Evolutionary conservation across 257 asterid genomes (phyloP).

Genomic region (Nemophila menziesii): DNA sequence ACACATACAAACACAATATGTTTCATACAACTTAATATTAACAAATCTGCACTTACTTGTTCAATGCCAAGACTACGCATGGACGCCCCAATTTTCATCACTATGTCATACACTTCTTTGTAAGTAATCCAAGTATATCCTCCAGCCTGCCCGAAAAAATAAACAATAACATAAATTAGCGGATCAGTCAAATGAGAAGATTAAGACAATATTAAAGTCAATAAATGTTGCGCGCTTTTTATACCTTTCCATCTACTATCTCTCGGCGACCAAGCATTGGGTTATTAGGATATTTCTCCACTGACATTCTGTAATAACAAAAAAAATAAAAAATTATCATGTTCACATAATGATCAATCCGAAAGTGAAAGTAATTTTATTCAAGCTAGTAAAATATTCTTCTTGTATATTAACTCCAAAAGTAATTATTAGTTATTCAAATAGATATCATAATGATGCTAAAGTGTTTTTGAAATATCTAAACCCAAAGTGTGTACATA

Average conservation of each 20-base stretch:
- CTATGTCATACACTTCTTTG: conserved; percentile 66
- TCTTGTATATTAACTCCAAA: too few relatives aligned
- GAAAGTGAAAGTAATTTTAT: neutral
- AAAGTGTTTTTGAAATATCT: too few relatives aligned
- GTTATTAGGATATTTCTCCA: conserved; percentile 69
- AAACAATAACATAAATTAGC: conserved; percentile 12
- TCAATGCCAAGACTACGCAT: conserved; percentile 69
- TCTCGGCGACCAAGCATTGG: conserved; percentile 87
- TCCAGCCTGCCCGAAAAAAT: conserved; percentile 53
- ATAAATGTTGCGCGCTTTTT: neutral
- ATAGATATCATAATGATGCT: too few relatives aligned
- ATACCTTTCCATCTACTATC: conserved; percentile 69
- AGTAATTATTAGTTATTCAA: too few relatives aligned
- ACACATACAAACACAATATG: neutral
- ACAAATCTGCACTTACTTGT: conserved; percentile 34
- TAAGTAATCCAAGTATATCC: conserved; percentile 78
- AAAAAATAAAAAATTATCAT: conserved; percentile 5
- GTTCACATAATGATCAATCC: conserved; percentile 1
- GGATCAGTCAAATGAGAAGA: conserved; percentile 3
- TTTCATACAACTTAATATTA: neutral
- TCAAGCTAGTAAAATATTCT: neutral
- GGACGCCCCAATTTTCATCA: conserved; percentile 71
- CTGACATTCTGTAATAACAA: conserved; percentile 48
- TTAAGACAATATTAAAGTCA: neutral
- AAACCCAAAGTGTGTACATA: neutral